Percentiles rank a stretch among this genome's conserved stretches.
These are phyloP conservation scores for Eucalyptus paniculata DNA, from an alignment of 345 rosid genomes.

Conservation along the genomic window DNA sequence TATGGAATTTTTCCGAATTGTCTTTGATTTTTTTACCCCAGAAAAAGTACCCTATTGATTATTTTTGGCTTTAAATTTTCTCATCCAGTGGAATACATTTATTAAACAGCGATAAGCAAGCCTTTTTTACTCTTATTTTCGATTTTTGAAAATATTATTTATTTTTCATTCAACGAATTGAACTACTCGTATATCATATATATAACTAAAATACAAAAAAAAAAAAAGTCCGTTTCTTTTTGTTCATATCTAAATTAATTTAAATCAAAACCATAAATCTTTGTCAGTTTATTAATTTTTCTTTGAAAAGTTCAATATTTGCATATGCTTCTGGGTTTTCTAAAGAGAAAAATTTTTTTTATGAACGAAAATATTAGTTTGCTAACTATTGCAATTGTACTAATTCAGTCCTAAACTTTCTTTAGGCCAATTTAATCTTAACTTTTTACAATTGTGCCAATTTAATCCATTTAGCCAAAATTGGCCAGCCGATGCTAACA, in stretches of 20 bases:
- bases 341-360: too few relatives aligned
- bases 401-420: too few relatives aligned
- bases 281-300: background rate
- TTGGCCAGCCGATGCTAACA: fast-evolving
- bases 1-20: background rate
- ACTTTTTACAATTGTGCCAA: too few relatives aligned
- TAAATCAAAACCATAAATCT: background rate
- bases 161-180: background rate
- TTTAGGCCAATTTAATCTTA: too few relatives aligned
- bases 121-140: background rate
- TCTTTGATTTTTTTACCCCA: background rate
- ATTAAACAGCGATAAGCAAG: background rate
- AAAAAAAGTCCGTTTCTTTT: background rate
- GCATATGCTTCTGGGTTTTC: background rate
- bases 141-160: background rate
- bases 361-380: background rate
- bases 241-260: too few relatives aligned
- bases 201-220: background rate
- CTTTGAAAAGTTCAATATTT: too few relatives aligned
- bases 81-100: background rate
- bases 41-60: background rate
- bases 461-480: too few relatives aligned
- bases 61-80: background rate
- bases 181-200: background rate
- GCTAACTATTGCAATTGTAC: background rate